Base-by-base conservation (phyloP, 305 asterid genomes). In the Fraxinus sp. region DNA sequence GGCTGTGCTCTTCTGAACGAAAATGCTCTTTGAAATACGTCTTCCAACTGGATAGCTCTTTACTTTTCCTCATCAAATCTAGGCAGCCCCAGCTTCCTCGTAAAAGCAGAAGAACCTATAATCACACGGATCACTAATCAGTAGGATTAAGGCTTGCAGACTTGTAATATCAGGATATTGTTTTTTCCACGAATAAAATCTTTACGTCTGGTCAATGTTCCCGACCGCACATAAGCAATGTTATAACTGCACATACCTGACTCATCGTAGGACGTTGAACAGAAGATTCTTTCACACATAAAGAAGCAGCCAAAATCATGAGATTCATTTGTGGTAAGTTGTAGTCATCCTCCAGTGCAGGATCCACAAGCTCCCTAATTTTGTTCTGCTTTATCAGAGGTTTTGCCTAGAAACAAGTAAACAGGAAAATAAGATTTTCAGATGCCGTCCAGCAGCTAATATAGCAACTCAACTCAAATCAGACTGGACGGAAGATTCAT, bases 21-120 rank as follows among this genome's bases (percentile, higher is more conserved):
- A 95, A 94, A 11, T 93, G 92, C 85, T 92, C 96, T 88, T 89
- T 93, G 68, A 92, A 95, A 78, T 94, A 92, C 87, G 86, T 91
- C 87, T 90, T 94, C 99, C 97, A 93, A 77, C 93, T 90, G 0
- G 97, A 89, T 14, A 93, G 95, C 86, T 88, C 91, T 77, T 91
- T 91, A 79, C 91, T 84, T 80, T 90, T 91, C 75, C 78, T 88
- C 77, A 93, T 90, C 86, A 93, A 68, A 37, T 93, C 97, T 3
- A 89, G 76, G 89, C 97, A 92, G 70, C 97, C 98, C 13, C 92
- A 87, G 85, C 91, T 88, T 86, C 98, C 98, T 87, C 92, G 87
- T 68, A 95, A 92, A 82, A 95, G 95, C 84, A 89, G 87, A 79
- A 95, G 66, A 33, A 92, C 88, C 98, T 93, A 90, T 83, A 80